Evolutionary conservation across 306 rosid genomes (phyloP).

Genomic region (Begonia fuchsioides): DNA sequence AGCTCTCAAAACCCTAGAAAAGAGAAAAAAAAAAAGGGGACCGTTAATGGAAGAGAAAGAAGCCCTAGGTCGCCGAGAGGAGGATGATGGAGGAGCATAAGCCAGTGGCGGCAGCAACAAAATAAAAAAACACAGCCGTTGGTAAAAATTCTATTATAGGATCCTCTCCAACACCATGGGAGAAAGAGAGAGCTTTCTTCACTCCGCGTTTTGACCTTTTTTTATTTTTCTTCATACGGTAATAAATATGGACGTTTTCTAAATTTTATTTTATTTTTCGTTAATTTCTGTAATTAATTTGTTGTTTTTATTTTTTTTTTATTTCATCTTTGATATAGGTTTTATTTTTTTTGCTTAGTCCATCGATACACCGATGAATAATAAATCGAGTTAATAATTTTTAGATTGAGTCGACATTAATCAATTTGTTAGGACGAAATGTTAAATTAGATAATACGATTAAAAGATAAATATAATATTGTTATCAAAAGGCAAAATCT

Average conservation of each 20-base stretch:
- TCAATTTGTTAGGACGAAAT: too few species aligned
- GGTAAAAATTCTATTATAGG: conserved; percentile 6
- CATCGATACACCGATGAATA: too few species aligned
- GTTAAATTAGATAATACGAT: too few species aligned
- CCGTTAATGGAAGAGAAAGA: conserved; percentile 19
- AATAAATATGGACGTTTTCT: neutral
- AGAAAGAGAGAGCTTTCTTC: neutral
- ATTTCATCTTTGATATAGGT: too few species aligned
- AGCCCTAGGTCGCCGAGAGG: conserved; percentile 28
- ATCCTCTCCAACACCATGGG: conserved; percentile 15
- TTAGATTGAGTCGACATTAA: too few species aligned
- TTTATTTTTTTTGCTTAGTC: too few species aligned
- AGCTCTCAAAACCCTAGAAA: conserved; percentile 28
- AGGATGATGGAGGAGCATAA: conserved; percentile 43
- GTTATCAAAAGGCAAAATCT: too few species aligned
- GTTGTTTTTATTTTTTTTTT: too few species aligned
- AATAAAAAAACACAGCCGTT: conserved; percentile 13
- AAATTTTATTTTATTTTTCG: too few species aligned
- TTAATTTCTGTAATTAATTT: too few species aligned
- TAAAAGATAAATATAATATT: too few species aligned
- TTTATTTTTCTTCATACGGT: neutral
- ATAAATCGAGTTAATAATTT: too few species aligned
- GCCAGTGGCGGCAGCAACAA: conserved; percentile 34
- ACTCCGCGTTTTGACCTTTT: neutral
- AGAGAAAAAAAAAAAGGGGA: neutral